Evolutionary conservation across 2,329 filamentous ascomycete species (phyloP).

Genomic region (Sporothrix humicola): DNA sequence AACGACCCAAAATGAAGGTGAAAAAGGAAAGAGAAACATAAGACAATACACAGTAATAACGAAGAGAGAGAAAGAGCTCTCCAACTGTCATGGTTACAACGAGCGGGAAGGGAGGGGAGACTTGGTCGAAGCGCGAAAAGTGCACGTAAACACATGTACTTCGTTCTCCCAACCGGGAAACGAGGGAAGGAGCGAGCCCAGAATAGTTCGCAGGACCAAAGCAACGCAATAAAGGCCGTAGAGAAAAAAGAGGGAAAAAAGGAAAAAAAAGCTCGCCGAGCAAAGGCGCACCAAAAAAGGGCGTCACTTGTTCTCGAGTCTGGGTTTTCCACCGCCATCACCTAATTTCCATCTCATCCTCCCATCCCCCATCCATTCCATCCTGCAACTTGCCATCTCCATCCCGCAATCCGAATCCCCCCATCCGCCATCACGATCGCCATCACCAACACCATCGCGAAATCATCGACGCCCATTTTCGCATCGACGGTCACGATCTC

Average conservation of each 20-base stretch:
- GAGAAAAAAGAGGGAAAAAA: slow-evolving; percentile 32
- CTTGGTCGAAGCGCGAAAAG: slow-evolving; percentile 16
- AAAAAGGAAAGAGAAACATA: background rate
- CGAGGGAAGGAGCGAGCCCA: slow-evolving; percentile 33
- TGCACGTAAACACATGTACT: slow-evolving; percentile 28
- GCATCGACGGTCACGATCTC: slow-evolving; percentile 3
- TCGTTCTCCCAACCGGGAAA: background rate
- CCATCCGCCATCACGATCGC: slow-evolving; percentile 23
- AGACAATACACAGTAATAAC: background rate
- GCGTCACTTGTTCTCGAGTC: slow-evolving; percentile 30
- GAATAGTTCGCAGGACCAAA: slow-evolving; percentile 32
- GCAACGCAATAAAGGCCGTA: slow-evolving; percentile 27
- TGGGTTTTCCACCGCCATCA: slow-evolving; percentile 35
- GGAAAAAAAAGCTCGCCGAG: slow-evolving; percentile 35
- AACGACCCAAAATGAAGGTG: no score
- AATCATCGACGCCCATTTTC: background rate
- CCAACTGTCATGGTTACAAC: slow-evolving; percentile 3
- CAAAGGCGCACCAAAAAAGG: slow-evolving; percentile 36
- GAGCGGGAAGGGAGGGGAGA: slow-evolving; percentile 13
- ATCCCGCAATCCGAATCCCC: background rate
- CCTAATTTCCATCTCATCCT: slow-evolving; percentile 31
- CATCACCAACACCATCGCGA: slow-evolving; percentile 28
- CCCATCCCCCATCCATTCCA: slow-evolving; percentile 31
- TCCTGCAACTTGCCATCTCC: slow-evolving; percentile 28
- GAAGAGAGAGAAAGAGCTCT: background rate